A percentile compares a stretch with the other conserved stretches of the same genome.
Conservation (phyloP, 148 eudicot genomes). For the Camellia japonica region DNA sequence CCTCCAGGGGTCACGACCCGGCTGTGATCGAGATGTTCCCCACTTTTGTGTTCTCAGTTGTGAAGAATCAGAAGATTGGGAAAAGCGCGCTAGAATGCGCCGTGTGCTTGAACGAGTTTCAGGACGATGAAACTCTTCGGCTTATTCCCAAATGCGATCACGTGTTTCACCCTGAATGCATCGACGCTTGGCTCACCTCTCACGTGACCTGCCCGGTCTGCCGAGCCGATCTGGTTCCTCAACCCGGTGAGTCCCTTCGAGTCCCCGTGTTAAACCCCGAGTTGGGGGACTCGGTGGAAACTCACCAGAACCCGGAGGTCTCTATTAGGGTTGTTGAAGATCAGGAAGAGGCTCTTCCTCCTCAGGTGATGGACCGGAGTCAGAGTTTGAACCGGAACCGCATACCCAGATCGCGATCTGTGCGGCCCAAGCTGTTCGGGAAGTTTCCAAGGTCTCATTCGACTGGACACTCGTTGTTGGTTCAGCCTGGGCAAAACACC, state of each 20-base stretch:
- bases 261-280: not conserved
- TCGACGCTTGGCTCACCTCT: conserved; percentile 50
- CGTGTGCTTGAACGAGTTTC: conserved; percentile 53
- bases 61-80: conserved; percentile 31
- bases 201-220: conserved; percentile 66
- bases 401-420: conserved; percentile 27
- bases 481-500: conserved; percentile 37
- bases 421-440: conserved; percentile 24
- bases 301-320: conserved; percentile 10
- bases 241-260: conserved; percentile 11
- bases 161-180: conserved; percentile 58
- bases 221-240: conserved; percentile 33
- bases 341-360: not conserved
- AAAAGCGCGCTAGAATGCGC: conserved; percentile 51
- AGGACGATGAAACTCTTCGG: conserved; percentile 42
- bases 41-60: conserved; percentile 32
- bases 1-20: conserved; percentile 30
- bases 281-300: not conserved
- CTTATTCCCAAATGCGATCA: conserved; percentile 56
- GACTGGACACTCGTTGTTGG: conserved; percentile 48
- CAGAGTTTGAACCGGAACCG: conserved; percentile 27
- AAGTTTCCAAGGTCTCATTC: conserved; percentile 46
- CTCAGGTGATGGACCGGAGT: conserved; percentile 11
- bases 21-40: conserved; percentile 45
- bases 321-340: conserved; percentile 18